phyloP scores from a whole-genome alignment of 352 stramenopile genomes.

The Blastocystis sp. region DNA sequence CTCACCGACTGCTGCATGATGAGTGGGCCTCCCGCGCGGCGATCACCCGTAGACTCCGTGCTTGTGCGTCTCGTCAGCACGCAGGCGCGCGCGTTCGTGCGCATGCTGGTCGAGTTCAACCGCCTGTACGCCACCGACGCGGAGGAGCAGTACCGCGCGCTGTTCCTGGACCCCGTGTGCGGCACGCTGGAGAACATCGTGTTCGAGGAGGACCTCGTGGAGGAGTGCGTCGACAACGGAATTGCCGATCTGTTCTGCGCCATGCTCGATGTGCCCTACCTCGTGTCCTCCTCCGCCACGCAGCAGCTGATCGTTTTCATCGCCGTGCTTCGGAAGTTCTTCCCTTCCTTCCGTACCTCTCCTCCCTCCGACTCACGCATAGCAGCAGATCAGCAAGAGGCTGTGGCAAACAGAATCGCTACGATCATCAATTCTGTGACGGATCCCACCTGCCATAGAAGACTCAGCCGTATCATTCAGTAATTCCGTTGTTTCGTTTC shows the following conservation, averaged over 20 bases:
- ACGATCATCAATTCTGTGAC: neutral
- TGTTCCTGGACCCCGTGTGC: conserved; percentile 4
- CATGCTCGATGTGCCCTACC: neutral
- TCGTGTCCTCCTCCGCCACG: neutral
- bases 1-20: conserved; percentile 24
- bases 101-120: neutral
- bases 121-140: neutral
- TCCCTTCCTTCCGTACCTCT: neutral
- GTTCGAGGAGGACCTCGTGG: conserved; percentile 4
- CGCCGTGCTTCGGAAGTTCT: neutral
- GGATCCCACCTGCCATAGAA: conserved; percentile 53
- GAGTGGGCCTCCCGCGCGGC: neutral
- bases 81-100: neutral
- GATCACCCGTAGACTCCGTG: neutral
- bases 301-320: conserved; percentile 16
- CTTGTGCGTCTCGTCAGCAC: neutral
- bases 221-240: neutral
- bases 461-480: conserved; percentile 18
- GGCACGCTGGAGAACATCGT: conserved; percentile 29
- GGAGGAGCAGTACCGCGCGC: conserved; percentile 15
- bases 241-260: conserved; percentile 8
- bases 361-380: neutral
- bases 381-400: neutral
- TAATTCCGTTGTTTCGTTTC: conserved; percentile 12
- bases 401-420: neutral